Conservation (phyloP, 1,284 basidiomycete genomes). For the Austroboletus olivaceoglutinosus region DNA sequence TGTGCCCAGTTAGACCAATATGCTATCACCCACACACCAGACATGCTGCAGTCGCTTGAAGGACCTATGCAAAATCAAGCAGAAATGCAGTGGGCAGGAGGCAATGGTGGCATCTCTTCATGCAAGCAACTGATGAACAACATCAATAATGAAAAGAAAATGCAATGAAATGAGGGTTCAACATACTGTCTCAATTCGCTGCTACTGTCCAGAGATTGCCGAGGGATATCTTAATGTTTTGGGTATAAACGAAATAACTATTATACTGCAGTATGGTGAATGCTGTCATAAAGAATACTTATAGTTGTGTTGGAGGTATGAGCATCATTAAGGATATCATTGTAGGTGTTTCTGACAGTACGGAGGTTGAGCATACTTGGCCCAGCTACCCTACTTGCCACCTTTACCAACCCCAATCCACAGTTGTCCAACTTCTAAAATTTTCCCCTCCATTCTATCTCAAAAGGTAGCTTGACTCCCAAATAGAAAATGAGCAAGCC, state of each 20-base stretch:
- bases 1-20: background rate
- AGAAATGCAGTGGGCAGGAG: constrained; percentile 52
- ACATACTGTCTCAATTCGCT: constrained; percentile 59
- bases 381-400: constrained; percentile 67
- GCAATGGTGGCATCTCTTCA: constrained; percentile 51
- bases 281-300: constrained; percentile 66
- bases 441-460: constrained; percentile 64
- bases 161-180: background rate
- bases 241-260: constrained; percentile 74
- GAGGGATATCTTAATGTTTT: constrained; percentile 65
- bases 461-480: constrained; percentile 78
- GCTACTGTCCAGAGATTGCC: constrained; percentile 69
- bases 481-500: constrained; percentile 78
- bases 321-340: constrained; percentile 30
- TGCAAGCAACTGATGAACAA: constrained; percentile 50
- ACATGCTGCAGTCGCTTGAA: constrained; percentile 66
- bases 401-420: constrained; percentile 70
- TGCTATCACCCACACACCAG: constrained; percentile 39
- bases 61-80: constrained; percentile 69
- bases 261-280: constrained; percentile 79
- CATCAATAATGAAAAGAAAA: background rate
- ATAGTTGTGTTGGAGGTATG: constrained; percentile 19
- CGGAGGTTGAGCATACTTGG: constrained; percentile 47
- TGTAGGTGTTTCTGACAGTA: constrained; percentile 3
- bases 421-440: constrained; percentile 66